Conservation (phyloP, 768 basidiomycete genomes). For the Hericium coralloides region DNA sequence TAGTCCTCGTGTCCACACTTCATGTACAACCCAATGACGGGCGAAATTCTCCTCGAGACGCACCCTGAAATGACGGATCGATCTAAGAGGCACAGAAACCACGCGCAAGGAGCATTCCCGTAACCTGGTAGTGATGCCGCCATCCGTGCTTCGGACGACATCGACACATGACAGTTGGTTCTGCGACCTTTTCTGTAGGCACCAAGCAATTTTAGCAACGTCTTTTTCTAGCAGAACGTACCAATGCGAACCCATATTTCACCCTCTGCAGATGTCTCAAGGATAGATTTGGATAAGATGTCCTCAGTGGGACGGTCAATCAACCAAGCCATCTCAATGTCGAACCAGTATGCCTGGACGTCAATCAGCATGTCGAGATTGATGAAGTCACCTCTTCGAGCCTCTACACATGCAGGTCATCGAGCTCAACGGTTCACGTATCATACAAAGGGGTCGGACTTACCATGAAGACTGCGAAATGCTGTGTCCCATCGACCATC, state of each 20-base stretch:
- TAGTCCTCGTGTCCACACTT: constrained; percentile 30
- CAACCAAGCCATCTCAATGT: constrained; percentile 27
- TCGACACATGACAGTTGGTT: background rate
- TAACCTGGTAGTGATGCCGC: background rate
- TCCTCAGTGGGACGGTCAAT: constrained; percentile 25
- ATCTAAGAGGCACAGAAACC: background rate
- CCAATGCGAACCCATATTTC: constrained; percentile 23
- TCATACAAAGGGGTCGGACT: constrained; percentile 11
- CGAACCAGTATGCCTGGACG: constrained; percentile 12
- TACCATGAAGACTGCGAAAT: constrained; percentile 43
- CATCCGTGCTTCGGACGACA: background rate
- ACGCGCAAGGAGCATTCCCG: background rate
- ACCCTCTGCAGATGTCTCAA: constrained; percentile 24
- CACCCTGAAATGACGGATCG: background rate
- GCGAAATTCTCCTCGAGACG: constrained; percentile 20
- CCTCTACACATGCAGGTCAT: constrained; percentile 14
- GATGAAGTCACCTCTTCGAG: constrained; percentile 27
- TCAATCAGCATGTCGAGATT: constrained; percentile 28
- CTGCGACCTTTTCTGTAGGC: background rate
- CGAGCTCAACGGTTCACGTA: background rate
- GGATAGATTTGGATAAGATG: constrained; percentile 21
- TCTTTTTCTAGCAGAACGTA: background rate
- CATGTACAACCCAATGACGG: constrained; percentile 29
- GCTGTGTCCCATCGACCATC: constrained; percentile 40
- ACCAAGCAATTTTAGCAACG: background rate